These are phyloP conservation scores for Nakazawaea anatomiae DNA, from an alignment of 805 yeast genomes.

Conservation along the genomic window DNA sequence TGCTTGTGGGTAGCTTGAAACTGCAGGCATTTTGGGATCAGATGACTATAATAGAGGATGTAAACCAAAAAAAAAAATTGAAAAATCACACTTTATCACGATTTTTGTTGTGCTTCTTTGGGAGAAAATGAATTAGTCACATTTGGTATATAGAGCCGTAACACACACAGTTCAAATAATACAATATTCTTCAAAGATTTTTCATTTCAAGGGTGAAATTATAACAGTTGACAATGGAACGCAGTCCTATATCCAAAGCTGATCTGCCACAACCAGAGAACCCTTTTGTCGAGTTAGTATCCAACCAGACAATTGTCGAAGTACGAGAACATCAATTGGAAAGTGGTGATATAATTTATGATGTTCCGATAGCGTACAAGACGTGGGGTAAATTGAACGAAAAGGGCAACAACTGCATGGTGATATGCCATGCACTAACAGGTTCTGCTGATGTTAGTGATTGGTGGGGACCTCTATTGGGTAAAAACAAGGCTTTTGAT, in stretches of 20 bases:
- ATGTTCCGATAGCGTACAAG: slow-evolving; percentile 91
- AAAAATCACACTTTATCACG: slow-evolving; percentile 1
- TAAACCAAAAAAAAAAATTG: too few relatives aligned
- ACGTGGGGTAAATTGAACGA: slow-evolving; percentile 88
- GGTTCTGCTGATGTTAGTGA: slow-evolving; percentile 94
- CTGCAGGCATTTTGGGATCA: background rate
- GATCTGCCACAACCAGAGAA: slow-evolving; percentile 50
- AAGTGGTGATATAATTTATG: slow-evolving; percentile 64
- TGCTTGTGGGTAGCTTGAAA: slow-evolving; percentile 9
- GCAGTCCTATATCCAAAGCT: slow-evolving; percentile 23
- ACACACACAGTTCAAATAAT: too few relatives aligned
- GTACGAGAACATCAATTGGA: slow-evolving; percentile 74
- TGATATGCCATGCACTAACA: slow-evolving; percentile 94
- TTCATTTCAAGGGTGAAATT: background rate
- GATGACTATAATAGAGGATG: background rate
- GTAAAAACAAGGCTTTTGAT: slow-evolving; percentile 83
- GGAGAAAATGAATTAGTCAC: background rate
- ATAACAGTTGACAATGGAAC: background rate
- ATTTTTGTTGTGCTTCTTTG: background rate
- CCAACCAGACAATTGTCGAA: slow-evolving; percentile 71
- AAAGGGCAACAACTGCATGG: slow-evolving; percentile 65
- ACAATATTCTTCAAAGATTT: too few relatives aligned
- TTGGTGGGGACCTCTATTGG: slow-evolving; percentile 98
- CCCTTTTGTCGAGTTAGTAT: slow-evolving; percentile 63
- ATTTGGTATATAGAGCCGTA: slow-evolving; percentile 12